Base-by-base conservation (phyloP, 1,284 basidiomycete genomes). In the Inonotus hispidus region DNA sequence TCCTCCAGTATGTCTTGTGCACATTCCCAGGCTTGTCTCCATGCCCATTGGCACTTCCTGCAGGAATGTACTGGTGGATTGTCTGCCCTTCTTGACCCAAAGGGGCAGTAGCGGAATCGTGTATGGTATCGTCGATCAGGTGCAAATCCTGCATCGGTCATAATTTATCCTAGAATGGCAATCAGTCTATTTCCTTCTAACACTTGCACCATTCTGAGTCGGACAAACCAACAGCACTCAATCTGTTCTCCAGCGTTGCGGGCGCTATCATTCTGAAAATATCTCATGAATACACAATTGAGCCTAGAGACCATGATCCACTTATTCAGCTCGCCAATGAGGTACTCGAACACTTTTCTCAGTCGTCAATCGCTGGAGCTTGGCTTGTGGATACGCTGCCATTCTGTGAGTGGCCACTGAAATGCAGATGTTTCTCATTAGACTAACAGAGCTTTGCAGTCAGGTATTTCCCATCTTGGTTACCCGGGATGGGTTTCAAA, bases 401-500 rank as follows among this genome's bases (percentile, higher is more conserved):
- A 0, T 66, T 69, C 50, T 64, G 69, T 72, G 50, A 10, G 70
- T 47, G 46, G 2, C 23, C 64, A 25, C 53, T 53, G 6, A 14
- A 25, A 14, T 23, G 2, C 16, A 2, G 47, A 7, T 25, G 11
- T 13, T 14, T 23, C 47, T 49, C 10, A 21, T 49, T 25, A 25
- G 47, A 49, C 27, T 49, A 14, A 49, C 47, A 25, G 27, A 49
- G 1, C 23, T 25, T 5, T 25, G 25, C 16, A 76, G 75, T 83
- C 54, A 71, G 69, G 53, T 63, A 73, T 49, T 62, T 83, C 7
- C 81, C 82, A 0, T 74, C 76, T 60, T 82, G 80, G 81, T 59
- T 81, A 5, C 81, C 81, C 39, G 81, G 81, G 0, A 71, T 72
- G 29, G 71, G 73, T 0, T 83, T 82, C 69, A 68, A 80, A 63